Base-by-base conservation (phyloP, 2,329 filamentous ascomycete species). In the Thelonectria discophora region DNA sequence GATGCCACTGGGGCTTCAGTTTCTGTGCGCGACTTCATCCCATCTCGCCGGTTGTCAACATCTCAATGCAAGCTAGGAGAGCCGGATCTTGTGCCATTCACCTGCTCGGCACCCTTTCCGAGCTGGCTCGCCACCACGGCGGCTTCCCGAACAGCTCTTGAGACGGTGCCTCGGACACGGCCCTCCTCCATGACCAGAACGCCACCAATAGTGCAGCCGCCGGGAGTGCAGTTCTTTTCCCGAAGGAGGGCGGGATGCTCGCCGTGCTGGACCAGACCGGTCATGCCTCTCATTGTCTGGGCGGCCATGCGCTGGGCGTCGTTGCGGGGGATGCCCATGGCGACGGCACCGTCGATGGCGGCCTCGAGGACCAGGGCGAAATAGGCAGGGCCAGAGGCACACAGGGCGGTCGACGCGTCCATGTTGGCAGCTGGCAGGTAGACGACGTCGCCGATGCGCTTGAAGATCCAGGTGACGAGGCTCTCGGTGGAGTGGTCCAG, bases 251-350 rank as follows among this genome's bases (percentile, higher is more conserved):
- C 90, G 1, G 91, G 92, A 75, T 94, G 91, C 74, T 93, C 90
- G 13, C 90, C 90, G 56, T 78, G 83, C 57, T 91, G 80, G 11
- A 94, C 86, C 69, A 94, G 72, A 0, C 85, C 87, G 0, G 90
- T 89, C 0, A 89, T 87, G 20, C 91, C 91, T 66, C 86, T 84
- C 89, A 93, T 92, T 12, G 88, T 88, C 80, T 94, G 91, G 1
- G 90, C 89, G 24, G 90, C 90, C 90, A 94, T 93, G 63, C 86
- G 80, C 73, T 88, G 87, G 1, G 91, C 91, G 73, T 93, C 90
- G 2, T 84, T 85, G 49, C 90, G 82, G 4, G 90, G 90, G 32
- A 94, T 73, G 0, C 91, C 91, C 88, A 93, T 92, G 13, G 91
- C 90, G 1, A 94, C 90, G 4, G 88, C 91, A 7, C 90, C 91